Evolutionary conservation across 768 basidiomycete genomes (phyloP), one percentile per base, ranked within the genome.

Genomic region (Clitopilus hobsonii): DNA sequence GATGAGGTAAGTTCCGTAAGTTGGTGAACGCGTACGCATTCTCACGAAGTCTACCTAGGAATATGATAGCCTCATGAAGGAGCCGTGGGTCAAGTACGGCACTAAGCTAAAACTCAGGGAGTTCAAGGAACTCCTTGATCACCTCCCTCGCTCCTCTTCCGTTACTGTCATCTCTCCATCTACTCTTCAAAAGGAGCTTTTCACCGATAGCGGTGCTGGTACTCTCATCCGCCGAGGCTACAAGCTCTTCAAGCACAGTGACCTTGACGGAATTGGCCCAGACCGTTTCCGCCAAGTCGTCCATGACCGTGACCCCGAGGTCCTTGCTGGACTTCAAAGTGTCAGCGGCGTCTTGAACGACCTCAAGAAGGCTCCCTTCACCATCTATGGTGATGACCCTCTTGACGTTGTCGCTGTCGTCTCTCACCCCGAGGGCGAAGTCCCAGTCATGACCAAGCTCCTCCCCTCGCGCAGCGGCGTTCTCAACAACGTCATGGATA

Each of bases 81-180:
- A 98, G 72, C 83, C 94, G 5, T 99, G 97, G 97, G 96, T 99
- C 71, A 97, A 97, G 69, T 98, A 86, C 68, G 97, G 96, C 57
- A 98, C 96, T 60, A 99, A 99, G 72, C 90, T 99, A 70, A 98
- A 98, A 75, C 82, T 99, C 55, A 89, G 97, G 60, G 96, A 98
- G 71, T 98, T 99, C 81, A 99, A 99, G 74, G 97, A 98, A 66
- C 86, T 99, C 53, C 84, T 99, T 41, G 97, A 98, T 67, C 89
- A 95, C 74, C 92, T 98, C 59, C 97, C 97, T 14, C 94, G 97
- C 56, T 90, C 97, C 2, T 97, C 96, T 16, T 98, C 95, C 32
- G 97, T 99, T 51, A 96, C 97, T 61, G 94, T 99, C 73, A 99
- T 99, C 73, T 92, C 91, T 50, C 85, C 94, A 51, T 80, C 91